Base-by-base conservation (phyloP, 805 yeast species). In the Zygosaccharomyces lentus region DNA sequence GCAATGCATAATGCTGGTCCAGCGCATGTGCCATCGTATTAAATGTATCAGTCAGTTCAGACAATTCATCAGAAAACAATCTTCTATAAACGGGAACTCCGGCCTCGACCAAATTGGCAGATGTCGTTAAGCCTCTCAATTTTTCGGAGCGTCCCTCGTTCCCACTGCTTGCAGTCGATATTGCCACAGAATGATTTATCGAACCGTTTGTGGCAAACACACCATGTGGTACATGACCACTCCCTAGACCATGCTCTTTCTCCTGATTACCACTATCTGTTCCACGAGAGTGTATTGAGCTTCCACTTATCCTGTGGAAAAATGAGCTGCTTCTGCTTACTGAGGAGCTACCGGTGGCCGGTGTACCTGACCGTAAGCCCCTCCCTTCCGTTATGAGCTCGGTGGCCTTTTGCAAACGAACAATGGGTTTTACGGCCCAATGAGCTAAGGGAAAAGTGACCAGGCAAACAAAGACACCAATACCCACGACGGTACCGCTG, bases 21-120 rank as follows among this genome's bases (percentile, higher is more conserved):
- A 91, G 72, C 57, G 87, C 96, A 57, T 83, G 87, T 3, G 95
- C 82, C 97, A 91, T 89, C 16, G 83, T 82, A 57, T 90, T 89
- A 66, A 90, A 91, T 0, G 96, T 91, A 30, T 83, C 90, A 0
- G 95, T 82, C 25, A 91, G 70, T 56, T 89, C 96, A 0, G 91
- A 84, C 37, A 91, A 72, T 66, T 91, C 99, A 69, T 93, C 97
- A 35, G 78, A 72, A 58, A 85, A 78, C 23, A 82, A 55, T 37
- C 81, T 69, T 62, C 79, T 53, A 36, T 68, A 53, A 57, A 66
- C 68, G 0, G 82, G 80, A 2, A 77, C 71, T 43, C 72, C 61
- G 2, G 72, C 72, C 40, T 63, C 62, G 16, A 62, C 61, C 27
- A 70, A 50, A 34, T 68, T 68, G 5, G 67, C 53, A 1, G 73